Conservation (phyloP, 2,329 filamentous ascomycete genomes). For the Aspergillus bombycis region DNA sequence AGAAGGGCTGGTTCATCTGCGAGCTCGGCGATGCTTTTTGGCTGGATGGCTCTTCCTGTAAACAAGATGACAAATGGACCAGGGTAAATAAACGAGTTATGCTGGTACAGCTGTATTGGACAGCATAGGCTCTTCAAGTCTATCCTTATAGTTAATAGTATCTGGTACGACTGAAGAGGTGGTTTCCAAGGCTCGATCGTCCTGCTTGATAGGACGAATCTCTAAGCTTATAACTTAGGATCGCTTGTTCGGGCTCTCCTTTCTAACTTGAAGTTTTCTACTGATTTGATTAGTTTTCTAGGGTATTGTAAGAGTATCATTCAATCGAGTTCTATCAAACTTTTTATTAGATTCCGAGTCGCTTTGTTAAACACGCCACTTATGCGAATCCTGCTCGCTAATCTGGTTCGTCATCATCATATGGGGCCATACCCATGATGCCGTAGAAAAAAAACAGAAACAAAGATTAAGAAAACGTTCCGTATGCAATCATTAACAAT, state of each 20-base stretch:
- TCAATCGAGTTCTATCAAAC: background rate
- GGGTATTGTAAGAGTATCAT: background rate
- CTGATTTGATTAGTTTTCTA: background rate
- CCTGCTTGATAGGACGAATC: background rate
- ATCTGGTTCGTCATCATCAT: background rate
- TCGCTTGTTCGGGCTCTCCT: background rate
- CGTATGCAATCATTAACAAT: background rate
- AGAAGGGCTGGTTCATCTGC: too few relatives aligned
- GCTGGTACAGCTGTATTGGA: too few relatives aligned
- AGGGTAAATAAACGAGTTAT: too few relatives aligned
- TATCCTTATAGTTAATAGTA: background rate
- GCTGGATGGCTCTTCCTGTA: too few relatives aligned
- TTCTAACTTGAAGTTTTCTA: background rate
- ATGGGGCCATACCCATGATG: background rate
- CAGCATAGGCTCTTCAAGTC: background rate
- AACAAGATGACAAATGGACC: too few relatives aligned
- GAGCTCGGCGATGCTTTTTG: too few relatives aligned
- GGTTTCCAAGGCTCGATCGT: background rate
- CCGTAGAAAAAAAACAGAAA: background rate
- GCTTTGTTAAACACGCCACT: background rate
- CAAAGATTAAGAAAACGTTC: background rate
- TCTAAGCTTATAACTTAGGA: background rate
- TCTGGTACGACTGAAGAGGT: background rate
- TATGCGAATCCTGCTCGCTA: background rate
- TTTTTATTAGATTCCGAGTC: background rate